Base-by-base conservation (phyloP, 139 green algal genomes). In the Nannochloris sp. region DNA sequence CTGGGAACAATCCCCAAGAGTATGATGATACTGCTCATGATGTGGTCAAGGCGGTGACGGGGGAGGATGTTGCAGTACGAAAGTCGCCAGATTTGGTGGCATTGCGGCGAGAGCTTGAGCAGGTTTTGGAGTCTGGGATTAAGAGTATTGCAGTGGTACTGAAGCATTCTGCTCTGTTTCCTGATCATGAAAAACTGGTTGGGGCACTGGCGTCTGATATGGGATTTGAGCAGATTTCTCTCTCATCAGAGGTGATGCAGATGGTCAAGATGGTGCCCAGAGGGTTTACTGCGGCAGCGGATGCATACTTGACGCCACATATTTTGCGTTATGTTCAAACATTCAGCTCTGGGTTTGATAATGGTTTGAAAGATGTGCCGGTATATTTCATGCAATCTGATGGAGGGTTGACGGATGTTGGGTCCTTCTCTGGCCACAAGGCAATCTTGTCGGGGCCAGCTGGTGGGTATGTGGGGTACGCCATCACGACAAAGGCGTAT, bases 241-340 rank as follows among this genome's bases (percentile, higher is more conserved):
- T 93, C 20, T 95, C 85, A 3, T 70, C 72, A 1, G 75, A 40
- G 29, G 84, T 97, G 3, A 92, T 96, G 85, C 89, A 87, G 5
- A 96, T 97, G 92, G 91, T 96, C 2, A 91, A 93, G 66, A 94
- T 95, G 83, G 92, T 98, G n/a, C 88, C 92, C 0, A 76, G 92
- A 2, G 92, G 92, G 6, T 95, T 94, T 85, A 98, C 92, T 17
- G 91, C 92, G 14, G 76, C 82, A 14, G 92, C 95, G 2, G 92
- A 98, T 56, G 92, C 92, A 2, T 98, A 98, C 82, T 80, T 96
- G 49, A 95, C 89, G 4, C 89, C 89, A 3, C 83, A 91, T 82
- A 96, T 96, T 76, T 77, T 89, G 69, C 74, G 72, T 37, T 91
- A 94, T 51, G 72, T 90, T 13, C 26, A 82, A 16, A 78, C 75